Evolutionary conservation across 345 rosid genomes (phyloP), one percentile per base, ranked within the genome.

Genomic region (Citrus trifoliata): DNA sequence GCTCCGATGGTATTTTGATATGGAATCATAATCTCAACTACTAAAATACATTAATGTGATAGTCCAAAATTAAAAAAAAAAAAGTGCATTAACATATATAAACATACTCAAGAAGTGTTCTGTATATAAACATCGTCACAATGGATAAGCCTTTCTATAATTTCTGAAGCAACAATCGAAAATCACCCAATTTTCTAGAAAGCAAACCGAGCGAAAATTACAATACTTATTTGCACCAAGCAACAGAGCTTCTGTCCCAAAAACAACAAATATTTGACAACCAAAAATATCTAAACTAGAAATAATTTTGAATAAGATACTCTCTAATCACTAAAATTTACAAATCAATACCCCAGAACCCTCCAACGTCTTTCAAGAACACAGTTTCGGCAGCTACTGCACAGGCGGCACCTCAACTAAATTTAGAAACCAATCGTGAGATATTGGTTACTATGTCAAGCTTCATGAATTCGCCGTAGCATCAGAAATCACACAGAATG

Each of bases 261-360:
- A 76, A 33, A 25, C 63, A 35, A 33, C 48, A 55, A 76, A 66
- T 27, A 64, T 28, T 46, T 46, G 46, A 22, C 61, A 28, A 24
- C 9, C 1, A 35, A 24, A 35, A 38, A 21, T 6, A 22, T 60
- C 27, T 60, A 22, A 46, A 30, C 70, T 30, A 14, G 13, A 27
- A 53, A 67, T 25, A 37, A 71, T 64, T 46, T 30, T 55, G 24
- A 42, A 69, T 38, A 46, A 2, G 6, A 13, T 22, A 71, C 32
- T 72, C 8, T 46, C 78, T 74, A 61, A 37, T 63, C 76, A 28
- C 70, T 30, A 63, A 56, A 37, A 78, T 78, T 63, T 75, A 75
- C 82, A 82, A 32, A 40, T 51, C 65, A 64, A 72, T 75, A 13
- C 24, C 76, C 27, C 56, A 24, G 19, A 51, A 48, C 42, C 67